A percentile compares a stretch with the other conserved stretches of the same genome.
Evolutionary conservation across 2,329 filamentous ascomycete genomes (phyloP).

Genomic region (Scytalidium lignicola): DNA sequence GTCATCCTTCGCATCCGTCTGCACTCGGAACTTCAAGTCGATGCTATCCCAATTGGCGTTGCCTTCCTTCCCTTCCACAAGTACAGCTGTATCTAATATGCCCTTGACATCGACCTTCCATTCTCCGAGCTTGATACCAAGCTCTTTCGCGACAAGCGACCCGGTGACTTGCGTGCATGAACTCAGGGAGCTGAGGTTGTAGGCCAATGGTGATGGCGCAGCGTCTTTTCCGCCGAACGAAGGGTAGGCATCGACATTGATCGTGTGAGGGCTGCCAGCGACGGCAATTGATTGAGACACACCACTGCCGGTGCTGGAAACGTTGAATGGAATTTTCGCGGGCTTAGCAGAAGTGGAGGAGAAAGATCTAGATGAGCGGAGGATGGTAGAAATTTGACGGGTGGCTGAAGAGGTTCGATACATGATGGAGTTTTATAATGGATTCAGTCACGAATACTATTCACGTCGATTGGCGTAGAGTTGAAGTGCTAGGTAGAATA

Average conservation of each 20-base stretch:
- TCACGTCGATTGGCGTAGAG: no score
- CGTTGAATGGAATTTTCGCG: slow-evolving; percentile 16
- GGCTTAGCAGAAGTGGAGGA: not conserved
- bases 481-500: no score
- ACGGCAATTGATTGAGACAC: slow-evolving; percentile 21
- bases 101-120: slow-evolving; percentile 24
- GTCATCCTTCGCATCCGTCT: slow-evolving; percentile 19
- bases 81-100: slow-evolving; percentile 18
- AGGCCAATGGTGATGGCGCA: slow-evolving; percentile 25
- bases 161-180: slow-evolving; percentile 28
- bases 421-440: no score
- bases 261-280: slow-evolving; percentile 21
- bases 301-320: slow-evolving; percentile 20
- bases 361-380: not conserved
- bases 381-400: not conserved
- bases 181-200: slow-evolving; percentile 24
- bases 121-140: slow-evolving; percentile 20
- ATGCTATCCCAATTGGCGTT: slow-evolving; percentile 27
- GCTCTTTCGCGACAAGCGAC: slow-evolving; percentile 22
- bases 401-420: not conserved
- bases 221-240: slow-evolving; percentile 24
- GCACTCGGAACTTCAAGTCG: slow-evolving; percentile 15
- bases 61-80: slow-evolving; percentile 23
- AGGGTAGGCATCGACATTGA: slow-evolving; percentile 24
- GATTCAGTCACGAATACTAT: no score